Base-by-base conservation (phyloP, 2,329 filamentous ascomycete species). In the Fonsecaea pedrosoi region DNA sequence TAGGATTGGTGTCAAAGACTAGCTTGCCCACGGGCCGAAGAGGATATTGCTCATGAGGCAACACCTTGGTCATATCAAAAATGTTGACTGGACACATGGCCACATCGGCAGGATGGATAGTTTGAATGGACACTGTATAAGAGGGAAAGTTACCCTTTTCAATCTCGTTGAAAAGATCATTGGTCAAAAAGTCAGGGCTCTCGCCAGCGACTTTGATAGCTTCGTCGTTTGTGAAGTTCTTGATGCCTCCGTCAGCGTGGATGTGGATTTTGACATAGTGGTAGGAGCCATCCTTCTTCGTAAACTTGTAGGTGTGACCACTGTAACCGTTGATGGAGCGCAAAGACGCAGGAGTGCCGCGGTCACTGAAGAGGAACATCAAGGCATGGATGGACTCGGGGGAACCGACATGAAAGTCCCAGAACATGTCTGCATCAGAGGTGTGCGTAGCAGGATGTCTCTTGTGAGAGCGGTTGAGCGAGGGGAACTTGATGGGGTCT, bases 381-480 rank as follows among this genome's bases (percentile, higher is more conserved):
- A 90, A 78, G 74, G 87, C 84, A 75, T 90, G 88, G 35, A 86
- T 79, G 6, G 84, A 79, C 76, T 91, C 89, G 34, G 87, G 88
- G 72, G 89, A 84, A 25, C 82, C 86, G 42, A 82, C 84, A 42
- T 87, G 79, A 68, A 85, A 87, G 69, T 88, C 88, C 88, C 88
- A 91, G 78, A 91, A 91, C 80, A 87, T 87, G 60, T 87, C 89
- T 15, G 89, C 87, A 77, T 91, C 87, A 56, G 86, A 88, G 5
- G 91, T 78, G 74, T 92, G 87, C 3, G 88, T 91, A 71, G 87
- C 84, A 0, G 89, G 90, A 73, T 92, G 82, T n/a, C 89, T 83
- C 82, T 92, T 92, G 76, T 92, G 90, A 0, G 89, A 90, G 75
- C 91, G 89, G 61, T 91, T 91, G 74, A 91, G 89, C 74, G 89